Conservation (phyloP, 768 basidiomycete genomes). For the Rubroboletus satanas region DNA sequence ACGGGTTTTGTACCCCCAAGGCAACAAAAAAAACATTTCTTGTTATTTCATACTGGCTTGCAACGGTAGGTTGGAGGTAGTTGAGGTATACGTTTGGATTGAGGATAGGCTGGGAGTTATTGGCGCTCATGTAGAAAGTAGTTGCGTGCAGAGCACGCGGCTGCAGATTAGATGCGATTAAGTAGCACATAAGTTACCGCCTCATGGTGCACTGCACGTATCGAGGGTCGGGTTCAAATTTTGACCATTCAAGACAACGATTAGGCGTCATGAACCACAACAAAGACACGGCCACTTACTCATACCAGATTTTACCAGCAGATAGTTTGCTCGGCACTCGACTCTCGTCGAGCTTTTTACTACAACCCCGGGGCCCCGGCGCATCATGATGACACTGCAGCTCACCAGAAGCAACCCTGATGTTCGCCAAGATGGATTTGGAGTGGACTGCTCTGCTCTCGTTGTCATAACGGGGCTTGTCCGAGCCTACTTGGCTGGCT, state of each 20-base stretch:
- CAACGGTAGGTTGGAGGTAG: conserved; percentile 21
- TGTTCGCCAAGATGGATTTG: not conserved
- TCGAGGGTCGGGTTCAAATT: not conserved
- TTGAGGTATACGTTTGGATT: conserved; percentile 26
- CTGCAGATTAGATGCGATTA: not conserved
- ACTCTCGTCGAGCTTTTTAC: no score
- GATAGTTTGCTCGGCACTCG: not conserved
- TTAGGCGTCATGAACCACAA: not conserved
- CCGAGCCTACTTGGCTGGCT: conserved; percentile 6
- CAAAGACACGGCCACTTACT: not conserved
- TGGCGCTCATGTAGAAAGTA: not conserved
- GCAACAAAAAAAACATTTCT: conserved; percentile 19
- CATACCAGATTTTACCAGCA: not conserved
- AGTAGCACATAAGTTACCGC: not conserved
- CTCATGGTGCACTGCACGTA: not conserved
- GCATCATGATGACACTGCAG: no score
- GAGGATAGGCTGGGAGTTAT: conserved; percentile 8
- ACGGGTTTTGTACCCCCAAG: conserved; percentile 13
- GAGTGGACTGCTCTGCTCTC: not conserved
- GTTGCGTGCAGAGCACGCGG: not conserved
- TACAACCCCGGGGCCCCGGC: no score
- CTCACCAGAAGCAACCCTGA: not conserved
- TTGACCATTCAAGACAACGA: not conserved
- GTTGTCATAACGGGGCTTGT: not conserved
- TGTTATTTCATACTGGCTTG: conserved; percentile 17